Evolutionary conservation across 2,329 filamentous ascomycete species (phyloP).

Genomic region (Penicillium thymicola): DNA sequence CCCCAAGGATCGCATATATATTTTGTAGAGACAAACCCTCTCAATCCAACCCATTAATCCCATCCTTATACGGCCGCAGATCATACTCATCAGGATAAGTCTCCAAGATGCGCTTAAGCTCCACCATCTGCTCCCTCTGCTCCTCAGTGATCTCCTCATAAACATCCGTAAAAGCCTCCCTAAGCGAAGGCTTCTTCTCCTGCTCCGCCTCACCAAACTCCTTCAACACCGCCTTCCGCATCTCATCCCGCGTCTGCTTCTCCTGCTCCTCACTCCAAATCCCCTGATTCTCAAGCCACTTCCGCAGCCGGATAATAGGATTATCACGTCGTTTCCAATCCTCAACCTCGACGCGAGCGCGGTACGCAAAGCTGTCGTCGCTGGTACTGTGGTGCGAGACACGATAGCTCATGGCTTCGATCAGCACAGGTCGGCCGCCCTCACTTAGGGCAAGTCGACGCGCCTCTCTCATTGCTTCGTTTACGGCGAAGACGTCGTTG

Average conservation of each 20-base stretch:
- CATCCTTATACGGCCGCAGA: conserved; percentile 69
- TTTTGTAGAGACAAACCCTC: conserved; percentile 63
- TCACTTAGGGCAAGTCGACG: conserved; percentile 73
- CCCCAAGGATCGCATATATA: not conserved
- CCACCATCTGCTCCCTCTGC: conserved; percentile 67
- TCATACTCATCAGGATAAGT: conserved; percentile 94
- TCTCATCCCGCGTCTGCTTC: conserved; percentile 62
- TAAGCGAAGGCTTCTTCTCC: conserved; percentile 54
- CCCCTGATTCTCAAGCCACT: conserved; percentile 81
- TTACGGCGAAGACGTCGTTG: conserved; percentile 89
- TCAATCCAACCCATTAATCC: conserved; percentile 59
- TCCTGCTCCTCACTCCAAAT: conserved; percentile 86
- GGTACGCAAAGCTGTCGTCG: conserved; percentile 95
- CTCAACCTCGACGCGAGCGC: conserved; percentile 86
- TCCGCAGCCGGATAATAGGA: conserved; percentile 76
- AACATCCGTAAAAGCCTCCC: conserved; percentile 72
- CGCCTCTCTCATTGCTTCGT: conserved; percentile 74
- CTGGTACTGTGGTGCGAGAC: conserved; percentile 96
- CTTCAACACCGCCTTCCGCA: conserved; percentile 72
- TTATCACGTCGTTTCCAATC: conserved; percentile 92
- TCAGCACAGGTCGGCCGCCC: conserved; percentile 77
- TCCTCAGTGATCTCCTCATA: conserved; percentile 87
- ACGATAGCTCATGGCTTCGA: conserved; percentile 98
- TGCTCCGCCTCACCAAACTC: conserved; percentile 72
- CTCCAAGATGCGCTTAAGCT: conserved; percentile 73